Evolutionary conservation across 164 flowering plant genomes (phyloP).

Genomic region (Kalanchoe fedtschenkoi): DNA sequence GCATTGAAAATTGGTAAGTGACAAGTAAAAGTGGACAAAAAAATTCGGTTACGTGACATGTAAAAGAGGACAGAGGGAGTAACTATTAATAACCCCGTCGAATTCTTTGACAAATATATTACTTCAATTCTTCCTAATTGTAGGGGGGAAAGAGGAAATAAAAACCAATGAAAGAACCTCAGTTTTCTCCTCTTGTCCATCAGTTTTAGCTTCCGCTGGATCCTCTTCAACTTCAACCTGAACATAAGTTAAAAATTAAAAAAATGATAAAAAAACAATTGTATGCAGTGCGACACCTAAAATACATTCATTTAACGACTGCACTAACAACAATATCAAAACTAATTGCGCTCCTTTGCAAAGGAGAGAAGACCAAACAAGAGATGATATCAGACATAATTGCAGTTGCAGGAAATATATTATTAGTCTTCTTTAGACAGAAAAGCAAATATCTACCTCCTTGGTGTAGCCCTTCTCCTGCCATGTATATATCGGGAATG

Average conservation of each 20-base stretch:
- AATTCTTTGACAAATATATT: not conserved
- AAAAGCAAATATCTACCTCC: constrained; percentile 40
- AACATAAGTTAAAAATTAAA: not conserved
- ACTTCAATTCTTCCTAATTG: not conserved
- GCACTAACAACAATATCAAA: not conserved
- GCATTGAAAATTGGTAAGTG: too few species aligned
- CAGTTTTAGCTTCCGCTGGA: constrained; percentile 70
- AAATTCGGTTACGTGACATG: too few species aligned
- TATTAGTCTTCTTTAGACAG: not conserved
- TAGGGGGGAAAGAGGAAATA: not conserved
- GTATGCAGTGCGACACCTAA: not conserved
- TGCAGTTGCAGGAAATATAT: too few species aligned
- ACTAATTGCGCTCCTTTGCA: not conserved
- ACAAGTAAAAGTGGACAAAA: too few species aligned
- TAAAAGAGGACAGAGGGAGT: too few species aligned
- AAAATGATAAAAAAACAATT: not conserved
- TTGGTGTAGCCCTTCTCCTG: constrained; percentile 87
- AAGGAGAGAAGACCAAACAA: not conserved
- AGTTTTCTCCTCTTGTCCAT: constrained; percentile 45
- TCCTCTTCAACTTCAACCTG: constrained; percentile 98
- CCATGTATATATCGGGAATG: constrained; percentile 95
- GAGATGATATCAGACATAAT: too few species aligned
- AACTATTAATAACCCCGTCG: not conserved
- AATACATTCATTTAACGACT: not conserved
- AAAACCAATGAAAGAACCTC: constrained; percentile 40